phyloP scores from a whole-genome alignment of 768 basidiomycete genomes.

The Hygrocybe coccinea region DNA sequence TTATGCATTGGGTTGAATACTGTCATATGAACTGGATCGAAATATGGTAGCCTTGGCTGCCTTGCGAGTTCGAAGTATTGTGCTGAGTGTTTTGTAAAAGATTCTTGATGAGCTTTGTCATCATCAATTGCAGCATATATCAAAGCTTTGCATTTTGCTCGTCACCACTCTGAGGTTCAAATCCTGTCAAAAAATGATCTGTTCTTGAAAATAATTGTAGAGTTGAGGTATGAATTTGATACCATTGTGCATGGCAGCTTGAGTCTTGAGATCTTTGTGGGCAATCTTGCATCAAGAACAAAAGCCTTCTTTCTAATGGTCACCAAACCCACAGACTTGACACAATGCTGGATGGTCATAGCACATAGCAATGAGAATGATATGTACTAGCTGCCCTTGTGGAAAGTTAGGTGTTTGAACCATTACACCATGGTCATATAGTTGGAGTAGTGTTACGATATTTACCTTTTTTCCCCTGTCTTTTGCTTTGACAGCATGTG shows the following conservation, averaged over 20 bases:
- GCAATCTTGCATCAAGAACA: slow-evolving; percentile 27
- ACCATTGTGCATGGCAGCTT: slow-evolving; percentile 18
- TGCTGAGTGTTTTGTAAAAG: neutral
- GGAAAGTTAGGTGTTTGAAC: slow-evolving; percentile 16
- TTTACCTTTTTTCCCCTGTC: too few species aligned
- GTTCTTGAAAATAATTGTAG: neutral
- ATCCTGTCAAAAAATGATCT: neutral
- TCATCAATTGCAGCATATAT: neutral
- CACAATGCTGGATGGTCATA: slow-evolving; percentile 33
- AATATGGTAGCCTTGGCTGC: slow-evolving; percentile 27
- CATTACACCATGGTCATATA: slow-evolving; percentile 19
- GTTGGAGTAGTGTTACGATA: too few species aligned
- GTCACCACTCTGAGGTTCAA: neutral
- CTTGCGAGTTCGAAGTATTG: slow-evolving; percentile 17
- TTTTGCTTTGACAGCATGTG: too few species aligned
- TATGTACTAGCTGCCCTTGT: slow-evolving; percentile 21
- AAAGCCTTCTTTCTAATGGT: slow-evolving; percentile 22
- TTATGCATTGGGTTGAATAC: slow-evolving; percentile 34
- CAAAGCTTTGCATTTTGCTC: neutral
- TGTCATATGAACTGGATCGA: slow-evolving; percentile 23
- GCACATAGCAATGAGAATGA: slow-evolving; percentile 23
- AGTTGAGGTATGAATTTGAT: neutral
- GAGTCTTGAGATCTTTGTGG: slow-evolving; percentile 16
- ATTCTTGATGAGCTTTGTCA: neutral
- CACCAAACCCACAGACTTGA: slow-evolving; percentile 26